Evolutionary conservation across 176 grass and related monocot genomes (phyloP), one percentile per base, ranked within the genome.

Genomic region (Zizania latifolia): DNA sequence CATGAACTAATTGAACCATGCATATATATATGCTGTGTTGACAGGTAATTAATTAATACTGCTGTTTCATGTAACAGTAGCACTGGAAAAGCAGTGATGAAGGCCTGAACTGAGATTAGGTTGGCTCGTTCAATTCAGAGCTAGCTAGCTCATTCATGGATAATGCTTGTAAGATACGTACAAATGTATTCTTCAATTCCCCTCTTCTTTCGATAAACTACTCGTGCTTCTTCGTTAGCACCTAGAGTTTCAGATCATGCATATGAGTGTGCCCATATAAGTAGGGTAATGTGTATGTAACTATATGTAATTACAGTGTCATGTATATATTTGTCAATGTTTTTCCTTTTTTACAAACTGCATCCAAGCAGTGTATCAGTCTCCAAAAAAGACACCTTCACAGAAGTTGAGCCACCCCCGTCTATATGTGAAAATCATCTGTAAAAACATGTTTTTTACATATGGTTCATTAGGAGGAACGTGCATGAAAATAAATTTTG

Each of bases 61-160:
- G 67, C 60, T 61, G 54, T 14, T 70, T 61, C 55, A 50, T 72
- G 63, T 23, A 28, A 27, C 22, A 43, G 44, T 27, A 74, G 79
- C 32, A 13, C 7, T 22, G 58, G 31, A 81, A 41, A 24, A 17
- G 17, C 58, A 64, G 23, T 32, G 68, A 81, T 21, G 10, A 36
- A 36, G 10, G 7, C 4, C n/a, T 27, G 51, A 72, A 11, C 22
- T 53, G 8, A 72, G n/a, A n/a, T n/a, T n/a, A n/a, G n/a, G n/a
- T n/a, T n/a, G n/a, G n/a, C n/a, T n/a, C n/a, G n/a, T n/a, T n/a
- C n/a, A n/a, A n/a, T n/a, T n/a, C n/a, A n/a, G n/a, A n/a, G n/a
- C n/a, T n/a, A n/a, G n/a, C n/a, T n/a, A n/a, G n/a, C n/a, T n/a
- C n/a, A 59, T 23, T n/a, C n/a, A 22, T 24, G n/a, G 43, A 41